These are phyloP conservation scores for Leishmania amazonensis DNA, from an alignment of 208 protist genomes.

Conservation along the genomic window DNA sequence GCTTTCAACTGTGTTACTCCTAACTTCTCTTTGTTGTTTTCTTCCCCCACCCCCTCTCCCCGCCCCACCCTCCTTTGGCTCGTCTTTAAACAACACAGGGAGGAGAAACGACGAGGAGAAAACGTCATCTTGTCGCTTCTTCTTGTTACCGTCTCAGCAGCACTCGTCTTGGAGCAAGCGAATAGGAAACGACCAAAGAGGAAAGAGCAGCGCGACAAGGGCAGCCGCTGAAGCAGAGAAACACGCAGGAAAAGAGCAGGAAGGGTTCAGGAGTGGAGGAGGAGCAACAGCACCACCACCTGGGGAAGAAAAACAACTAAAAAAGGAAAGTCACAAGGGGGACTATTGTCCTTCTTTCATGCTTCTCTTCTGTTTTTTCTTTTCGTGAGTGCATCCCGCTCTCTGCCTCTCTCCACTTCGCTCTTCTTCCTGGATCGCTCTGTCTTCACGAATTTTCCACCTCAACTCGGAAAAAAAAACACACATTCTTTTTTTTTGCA, in stretches of 20 bases:
- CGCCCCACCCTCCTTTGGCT: no score
- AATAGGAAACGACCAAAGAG: background rate
- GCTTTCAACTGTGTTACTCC: background rate
- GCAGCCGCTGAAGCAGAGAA: background rate
- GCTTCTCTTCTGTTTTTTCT: background rate
- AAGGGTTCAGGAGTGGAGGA: background rate
- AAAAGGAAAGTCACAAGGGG: background rate
- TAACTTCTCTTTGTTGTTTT: background rate
- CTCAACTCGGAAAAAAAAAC: background rate
- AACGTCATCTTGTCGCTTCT: background rate
- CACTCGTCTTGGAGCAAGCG: background rate
- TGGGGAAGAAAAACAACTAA: background rate
- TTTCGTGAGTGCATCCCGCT: background rate
- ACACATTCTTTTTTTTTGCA: background rate
- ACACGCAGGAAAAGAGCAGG: background rate
- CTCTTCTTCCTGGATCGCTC: background rate
- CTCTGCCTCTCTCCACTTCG: background rate
- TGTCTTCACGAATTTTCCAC: constrained; percentile 2
- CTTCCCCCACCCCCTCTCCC: background rate
- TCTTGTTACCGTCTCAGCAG: background rate
- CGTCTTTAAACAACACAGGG: background rate
- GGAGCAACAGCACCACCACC: background rate
- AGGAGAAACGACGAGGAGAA: background rate
- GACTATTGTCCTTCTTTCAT: background rate
- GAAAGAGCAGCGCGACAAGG: background rate